Percentiles rank a stretch among this genome's conserved stretches.
Conservation (phyloP, 805 yeast genomes). For the Candida vaughaniae region DNA sequence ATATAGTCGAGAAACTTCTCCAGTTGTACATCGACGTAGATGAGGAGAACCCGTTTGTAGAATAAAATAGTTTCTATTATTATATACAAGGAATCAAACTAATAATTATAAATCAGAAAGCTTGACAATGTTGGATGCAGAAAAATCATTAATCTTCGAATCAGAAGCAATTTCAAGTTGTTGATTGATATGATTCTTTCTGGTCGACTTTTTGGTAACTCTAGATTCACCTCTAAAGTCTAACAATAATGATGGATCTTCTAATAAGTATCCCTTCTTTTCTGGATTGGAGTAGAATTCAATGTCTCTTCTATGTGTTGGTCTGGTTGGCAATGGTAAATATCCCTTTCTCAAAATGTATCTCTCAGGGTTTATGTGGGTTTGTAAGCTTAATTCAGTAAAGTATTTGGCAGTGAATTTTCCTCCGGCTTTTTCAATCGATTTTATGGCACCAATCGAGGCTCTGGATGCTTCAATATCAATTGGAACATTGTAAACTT, state of each 20-base stretch:
- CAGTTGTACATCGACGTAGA: conserved; percentile 34
- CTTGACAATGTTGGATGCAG: conserved; percentile 17
- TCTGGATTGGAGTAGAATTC: conserved; percentile 69
- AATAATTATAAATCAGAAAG: conserved; percentile 21
- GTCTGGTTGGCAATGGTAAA: conserved; percentile 82
- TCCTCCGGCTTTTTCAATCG: conserved; percentile 74
- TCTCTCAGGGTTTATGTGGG: conserved; percentile 73
- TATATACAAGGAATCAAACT: background rate
- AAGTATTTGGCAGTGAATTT: conserved; percentile 70
- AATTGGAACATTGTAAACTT: conserved; percentile 54
- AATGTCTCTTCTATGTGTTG: conserved; percentile 78
- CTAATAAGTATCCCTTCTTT: conserved; percentile 71
- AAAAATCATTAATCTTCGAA: conserved; percentile 15
- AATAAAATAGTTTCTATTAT: conserved; percentile 1
- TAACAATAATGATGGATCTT: conserved; percentile 38
- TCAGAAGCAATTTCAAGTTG: conserved; percentile 34
- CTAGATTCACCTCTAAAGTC: conserved; percentile 27
- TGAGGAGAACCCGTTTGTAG: conserved; percentile 8
- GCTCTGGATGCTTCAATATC: conserved; percentile 84
- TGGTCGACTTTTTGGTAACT: conserved; percentile 20
- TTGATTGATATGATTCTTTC: conserved; percentile 35
- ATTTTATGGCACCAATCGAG: conserved; percentile 65
- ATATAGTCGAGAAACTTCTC: conserved; percentile 38
- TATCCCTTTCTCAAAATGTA: conserved; percentile 71
- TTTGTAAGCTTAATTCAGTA: conserved; percentile 60